Percentiles rank a stretch among this genome's conserved stretches.
Evolutionary conservation across 1,284 basidiomycete genomes (phyloP).

Genomic region (Ustilago esculenta): DNA sequence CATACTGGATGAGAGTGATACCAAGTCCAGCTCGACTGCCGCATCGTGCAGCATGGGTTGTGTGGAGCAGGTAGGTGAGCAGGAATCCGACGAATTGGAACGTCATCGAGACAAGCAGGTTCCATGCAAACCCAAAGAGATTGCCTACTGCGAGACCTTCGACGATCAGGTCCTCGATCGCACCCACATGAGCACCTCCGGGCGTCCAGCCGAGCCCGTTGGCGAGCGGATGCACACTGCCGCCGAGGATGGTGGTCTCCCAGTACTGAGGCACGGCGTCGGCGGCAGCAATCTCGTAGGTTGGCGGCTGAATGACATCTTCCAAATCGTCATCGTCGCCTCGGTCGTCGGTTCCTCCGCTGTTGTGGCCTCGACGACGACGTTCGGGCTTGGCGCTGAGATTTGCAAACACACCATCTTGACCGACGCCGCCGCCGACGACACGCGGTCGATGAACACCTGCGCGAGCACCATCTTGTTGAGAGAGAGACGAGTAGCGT

Average conservation of each 20-base stretch:
- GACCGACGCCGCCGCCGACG: conserved; percentile 79
- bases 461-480: conserved; percentile 24
- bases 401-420: conserved; percentile 96
- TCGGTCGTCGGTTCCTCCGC: conserved; percentile 68
- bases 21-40: conserved; percentile 94
- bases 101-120: conserved; percentile 87
- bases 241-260: conserved; percentile 87
- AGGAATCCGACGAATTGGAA: conserved; percentile 84
- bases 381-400: conserved; percentile 85
- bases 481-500: conserved; percentile 46
- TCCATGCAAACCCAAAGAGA: conserved; percentile 78
- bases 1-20: conserved; percentile 85
- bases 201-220: conserved; percentile 67
- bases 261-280: conserved; percentile 95
- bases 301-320: conserved; percentile 71
- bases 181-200: conserved; percentile 60
- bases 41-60: conserved; percentile 91
- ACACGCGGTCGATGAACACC: conserved; percentile 38
- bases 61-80: conserved; percentile 67
- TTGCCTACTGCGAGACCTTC: conserved; percentile 73
- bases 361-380: conserved; percentile 49
- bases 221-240: conserved; percentile 69
- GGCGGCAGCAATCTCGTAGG: conserved; percentile 86
- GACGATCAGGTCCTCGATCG: conserved; percentile 71
- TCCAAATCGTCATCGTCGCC: conserved; percentile 75